These are phyloP conservation scores for Metschnikowia peoriensis DNA, from an alignment of 805 yeast species.

Conservation along the genomic window DNA sequence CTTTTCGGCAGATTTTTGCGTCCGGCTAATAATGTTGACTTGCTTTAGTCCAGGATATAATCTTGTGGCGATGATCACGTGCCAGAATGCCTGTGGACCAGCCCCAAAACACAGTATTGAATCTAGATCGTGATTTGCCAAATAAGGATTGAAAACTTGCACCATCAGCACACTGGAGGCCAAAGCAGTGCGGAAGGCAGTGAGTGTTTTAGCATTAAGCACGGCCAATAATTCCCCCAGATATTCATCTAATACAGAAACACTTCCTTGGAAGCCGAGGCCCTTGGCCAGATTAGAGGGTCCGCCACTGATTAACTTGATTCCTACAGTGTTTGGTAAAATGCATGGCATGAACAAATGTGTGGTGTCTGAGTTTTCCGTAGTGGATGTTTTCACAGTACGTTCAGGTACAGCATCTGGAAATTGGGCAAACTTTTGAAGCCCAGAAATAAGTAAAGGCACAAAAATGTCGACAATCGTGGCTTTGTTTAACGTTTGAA, in stretches of 20 bases:
- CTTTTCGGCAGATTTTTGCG: slow-evolving; percentile 37
- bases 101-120: slow-evolving; percentile 51
- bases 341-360: slow-evolving; percentile 70
- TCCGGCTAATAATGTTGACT: slow-evolving; percentile 48
- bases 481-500: slow-evolving; percentile 22
- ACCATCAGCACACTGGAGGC: slow-evolving; percentile 49
- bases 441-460: slow-evolving; percentile 32
- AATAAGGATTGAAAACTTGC: slow-evolving; percentile 23
- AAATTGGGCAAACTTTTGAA: slow-evolving; percentile 41
- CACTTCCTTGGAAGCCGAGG: slow-evolving; percentile 59
- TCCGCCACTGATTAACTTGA: slow-evolving; percentile 60
- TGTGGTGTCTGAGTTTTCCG: slow-evolving; percentile 30
- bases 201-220: slow-evolving; percentile 55
- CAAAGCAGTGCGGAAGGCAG: slow-evolving; percentile 68
- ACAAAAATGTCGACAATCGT: slow-evolving; percentile 35
- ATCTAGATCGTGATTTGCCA: slow-evolving; percentile 22
- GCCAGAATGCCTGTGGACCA: slow-evolving; percentile 69
- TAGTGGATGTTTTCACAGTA: slow-evolving; percentile 43
- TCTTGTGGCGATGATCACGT: slow-evolving; percentile 42
- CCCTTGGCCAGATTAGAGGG: slow-evolving; percentile 28
- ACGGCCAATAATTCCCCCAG: slow-evolving; percentile 54
- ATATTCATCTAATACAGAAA: slow-evolving; percentile 47
- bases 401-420: slow-evolving; percentile 53
- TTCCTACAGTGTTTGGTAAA: slow-evolving; percentile 50
- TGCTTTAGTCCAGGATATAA: slow-evolving; percentile 36